Percentiles rank a stretch among this genome's conserved stretches.
phyloP scores from a whole-genome alignment of 164 flowering plant genomes.

The Chimonanthus praecox region DNA sequence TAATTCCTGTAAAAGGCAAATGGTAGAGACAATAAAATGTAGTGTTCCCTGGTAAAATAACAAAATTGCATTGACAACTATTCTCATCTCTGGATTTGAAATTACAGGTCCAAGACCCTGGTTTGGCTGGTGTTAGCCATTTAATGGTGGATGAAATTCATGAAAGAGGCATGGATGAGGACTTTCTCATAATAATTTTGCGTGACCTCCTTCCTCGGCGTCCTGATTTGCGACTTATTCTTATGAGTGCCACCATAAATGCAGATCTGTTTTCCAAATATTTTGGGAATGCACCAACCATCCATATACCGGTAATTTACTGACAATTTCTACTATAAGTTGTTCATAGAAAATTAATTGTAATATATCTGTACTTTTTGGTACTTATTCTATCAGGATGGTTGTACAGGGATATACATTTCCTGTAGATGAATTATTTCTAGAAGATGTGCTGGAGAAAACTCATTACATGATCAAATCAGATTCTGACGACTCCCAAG shows the following conservation, averaged over 20 bases:
- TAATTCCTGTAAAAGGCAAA: not conserved
- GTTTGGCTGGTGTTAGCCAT: conserved; percentile 76
- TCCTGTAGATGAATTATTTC: conserved; percentile 70
- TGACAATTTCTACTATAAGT: conserved; percentile 3
- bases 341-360: not conserved
- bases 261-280: conserved; percentile 89
- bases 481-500: conserved; percentile 53
- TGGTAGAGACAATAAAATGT: not conserved
- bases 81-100: conserved; percentile 6
- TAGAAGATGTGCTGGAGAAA: conserved; percentile 87
- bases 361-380: not conserved
- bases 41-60: not conserved
- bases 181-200: conserved; percentile 78
- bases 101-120: conserved; percentile 78
- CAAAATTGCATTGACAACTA: not conserved
- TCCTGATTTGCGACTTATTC: conserved; percentile 77
- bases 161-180: conserved; percentile 99
- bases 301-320: conserved; percentile 72
- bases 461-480: conserved; percentile 55
- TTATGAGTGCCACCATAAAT: conserved; percentile 98
- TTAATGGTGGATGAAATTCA: conserved; percentile 96
- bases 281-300: conserved; percentile 81
- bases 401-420: conserved; percentile 64
- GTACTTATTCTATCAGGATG: not conserved
- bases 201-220: conserved; percentile 90